These are phyloP conservation scores for Marasmius sp. DNA, from an alignment of 1,284 basidiomycete genomes.

Conservation along the genomic window DNA sequence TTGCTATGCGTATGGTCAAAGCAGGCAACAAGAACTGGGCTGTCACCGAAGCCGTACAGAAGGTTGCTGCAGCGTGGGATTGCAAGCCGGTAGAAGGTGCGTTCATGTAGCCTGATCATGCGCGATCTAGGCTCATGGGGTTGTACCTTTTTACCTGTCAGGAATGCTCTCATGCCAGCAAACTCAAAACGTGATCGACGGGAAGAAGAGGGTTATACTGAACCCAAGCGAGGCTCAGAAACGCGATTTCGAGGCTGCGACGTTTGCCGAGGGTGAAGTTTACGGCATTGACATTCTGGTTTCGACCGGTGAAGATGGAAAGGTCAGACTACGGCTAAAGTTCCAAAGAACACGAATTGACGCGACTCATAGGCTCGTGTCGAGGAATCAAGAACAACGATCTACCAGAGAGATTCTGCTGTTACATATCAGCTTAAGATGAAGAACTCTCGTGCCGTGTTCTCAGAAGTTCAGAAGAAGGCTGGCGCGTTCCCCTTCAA, in stretches of 20 bases:
- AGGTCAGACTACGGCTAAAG: conserved; percentile 48
- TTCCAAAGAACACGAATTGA: background rate
- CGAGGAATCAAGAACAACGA: conserved; percentile 87
- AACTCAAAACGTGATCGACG: conserved; percentile 91
- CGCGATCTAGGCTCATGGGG: background rate
- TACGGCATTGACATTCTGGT: conserved; percentile 95
- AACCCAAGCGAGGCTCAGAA: conserved; percentile 86
- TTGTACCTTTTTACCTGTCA: conserved; percentile 26
- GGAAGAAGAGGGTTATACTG: conserved; percentile 93
- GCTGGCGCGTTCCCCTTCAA: conserved; percentile 98
- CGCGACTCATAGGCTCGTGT: conserved; percentile 62
- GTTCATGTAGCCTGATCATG: conserved; percentile 19
- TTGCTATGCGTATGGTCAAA: conserved; percentile 85
- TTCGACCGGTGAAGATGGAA: conserved; percentile 86
- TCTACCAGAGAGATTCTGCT: conserved; percentile 88
- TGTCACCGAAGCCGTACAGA: conserved; percentile 85
- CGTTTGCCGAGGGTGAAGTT: conserved; percentile 93
- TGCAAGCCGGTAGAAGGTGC: conserved; percentile 90
- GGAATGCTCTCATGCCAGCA: conserved; percentile 93
- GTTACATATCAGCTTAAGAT: conserved; percentile 97
- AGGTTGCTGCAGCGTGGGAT: conserved; percentile 71
- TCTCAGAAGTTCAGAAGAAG: conserved; percentile 97
- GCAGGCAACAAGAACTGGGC: conserved; percentile 94
- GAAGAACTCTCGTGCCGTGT: conserved; percentile 94
- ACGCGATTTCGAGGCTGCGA: conserved; percentile 80